A percentile compares a stretch with the other conserved stretches of the same genome.
Conservation (phyloP, 257 asterid genomes). For the Lantana camara region DNA sequence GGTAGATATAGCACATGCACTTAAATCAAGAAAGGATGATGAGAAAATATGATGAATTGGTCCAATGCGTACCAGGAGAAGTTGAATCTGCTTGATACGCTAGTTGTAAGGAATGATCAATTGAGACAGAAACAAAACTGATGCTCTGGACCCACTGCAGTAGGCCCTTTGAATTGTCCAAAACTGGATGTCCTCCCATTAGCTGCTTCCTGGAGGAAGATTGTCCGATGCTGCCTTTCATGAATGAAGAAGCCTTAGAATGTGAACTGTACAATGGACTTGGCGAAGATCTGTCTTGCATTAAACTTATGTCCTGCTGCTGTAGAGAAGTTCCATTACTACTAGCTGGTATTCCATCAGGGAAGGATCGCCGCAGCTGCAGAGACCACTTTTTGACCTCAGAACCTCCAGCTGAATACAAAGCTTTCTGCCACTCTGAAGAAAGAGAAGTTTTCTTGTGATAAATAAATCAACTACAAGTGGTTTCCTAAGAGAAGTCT, state of each 20-base stretch:
- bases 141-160: slow-evolving; percentile 98
- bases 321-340: slow-evolving; percentile 87
- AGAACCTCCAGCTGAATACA: slow-evolving; percentile 90
- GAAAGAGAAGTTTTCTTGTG: slow-evolving; percentile 21
- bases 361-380: slow-evolving; percentile 86
- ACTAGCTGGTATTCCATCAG: slow-evolving; percentile 82
- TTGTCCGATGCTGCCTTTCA: slow-evolving; percentile 83
- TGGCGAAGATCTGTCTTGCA: slow-evolving; percentile 86
- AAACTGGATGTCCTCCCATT: slow-evolving; percentile 65
- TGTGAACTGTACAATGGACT: slow-evolving; percentile 74
- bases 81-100: slow-evolving; percentile 78
- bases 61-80: slow-evolving; percentile 79
- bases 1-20: not conserved
- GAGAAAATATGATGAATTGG: too few species aligned
- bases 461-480: slow-evolving; percentile 23
- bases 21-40: slow-evolving; percentile 13
- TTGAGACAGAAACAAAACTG: slow-evolving; percentile 82
- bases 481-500: slow-evolving; percentile 6
- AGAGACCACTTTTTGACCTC: slow-evolving; percentile 97
- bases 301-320: slow-evolving; percentile 82
- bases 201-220: slow-evolving; percentile 83
- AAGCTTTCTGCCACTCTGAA: slow-evolving; percentile 99
- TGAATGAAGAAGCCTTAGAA: slow-evolving; percentile 70
- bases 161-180: slow-evolving; percentile 87
- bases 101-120: slow-evolving; percentile 89